Conservation (phyloP, 345 rosid genomes). For the Orychophragmus violaceus region DNA sequence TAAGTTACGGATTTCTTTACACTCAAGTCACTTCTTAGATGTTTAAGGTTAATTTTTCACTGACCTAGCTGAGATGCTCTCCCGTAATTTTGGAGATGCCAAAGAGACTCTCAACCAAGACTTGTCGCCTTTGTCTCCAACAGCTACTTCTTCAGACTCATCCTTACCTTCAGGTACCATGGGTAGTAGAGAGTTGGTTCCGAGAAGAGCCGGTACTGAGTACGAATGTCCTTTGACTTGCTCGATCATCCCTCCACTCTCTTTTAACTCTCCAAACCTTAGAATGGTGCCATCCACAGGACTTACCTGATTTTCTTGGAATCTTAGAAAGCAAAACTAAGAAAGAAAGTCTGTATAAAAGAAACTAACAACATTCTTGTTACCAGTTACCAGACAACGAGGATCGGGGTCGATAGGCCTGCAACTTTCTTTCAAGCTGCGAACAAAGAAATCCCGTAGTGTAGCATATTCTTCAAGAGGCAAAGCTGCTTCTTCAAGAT, state of each 20-base stretch:
- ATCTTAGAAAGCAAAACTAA: constrained; percentile 10
- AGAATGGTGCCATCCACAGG: constrained; percentile 90
- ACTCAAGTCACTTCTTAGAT: not conserved
- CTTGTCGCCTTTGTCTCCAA: constrained; percentile 44
- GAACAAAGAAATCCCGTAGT: constrained; percentile 78
- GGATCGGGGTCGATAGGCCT: constrained; percentile 84
- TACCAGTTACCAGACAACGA: constrained; percentile 93
- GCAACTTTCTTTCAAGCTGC: constrained; percentile 77
- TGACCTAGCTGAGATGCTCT: constrained; percentile 49
- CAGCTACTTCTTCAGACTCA: constrained; percentile 34
- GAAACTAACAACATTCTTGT: constrained; percentile 38
- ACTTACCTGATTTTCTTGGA: constrained; percentile 51
- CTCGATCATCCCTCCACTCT: constrained; percentile 78
- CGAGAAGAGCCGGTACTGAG: constrained; percentile 83
- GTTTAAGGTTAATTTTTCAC: not conserved
- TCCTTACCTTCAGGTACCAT: constrained; percentile 42
- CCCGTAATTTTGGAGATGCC: constrained; percentile 73
- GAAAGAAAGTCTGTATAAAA: constrained; percentile 9
- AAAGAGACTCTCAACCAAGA: constrained; percentile 80
- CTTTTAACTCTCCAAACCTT: constrained; percentile 79
- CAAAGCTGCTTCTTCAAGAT: constrained; percentile 76
- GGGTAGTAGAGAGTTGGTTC: constrained; percentile 63
- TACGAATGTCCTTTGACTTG: constrained; percentile 96
- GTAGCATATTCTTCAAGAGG: constrained; percentile 86
- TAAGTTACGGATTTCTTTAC: not conserved